Evolutionary conservation across 495 filamentous ascomycete species (phyloP).

Genomic region (Neurospora discreta): DNA sequence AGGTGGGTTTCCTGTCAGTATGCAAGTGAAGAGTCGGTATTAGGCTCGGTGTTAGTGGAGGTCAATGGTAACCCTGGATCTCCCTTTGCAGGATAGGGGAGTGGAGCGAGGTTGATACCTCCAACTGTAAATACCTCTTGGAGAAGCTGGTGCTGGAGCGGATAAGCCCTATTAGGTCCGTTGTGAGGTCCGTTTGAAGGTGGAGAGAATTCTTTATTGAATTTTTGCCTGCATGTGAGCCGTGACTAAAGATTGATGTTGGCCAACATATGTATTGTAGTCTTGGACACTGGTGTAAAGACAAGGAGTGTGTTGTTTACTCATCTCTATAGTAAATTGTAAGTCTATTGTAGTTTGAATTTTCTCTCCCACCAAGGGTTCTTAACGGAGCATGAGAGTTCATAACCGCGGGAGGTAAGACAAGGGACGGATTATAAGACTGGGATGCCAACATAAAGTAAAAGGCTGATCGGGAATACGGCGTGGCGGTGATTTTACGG

Average conservation of each 20-base stretch:
- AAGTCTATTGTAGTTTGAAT: background rate
- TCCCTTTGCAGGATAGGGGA: background rate
- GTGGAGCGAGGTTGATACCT: background rate
- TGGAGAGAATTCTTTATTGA: background rate
- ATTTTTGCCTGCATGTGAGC: background rate
- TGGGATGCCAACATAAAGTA: background rate
- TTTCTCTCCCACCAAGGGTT: background rate
- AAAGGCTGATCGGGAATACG: background rate
- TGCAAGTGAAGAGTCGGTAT: background rate
- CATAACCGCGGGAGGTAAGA: background rate
- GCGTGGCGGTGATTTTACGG: background rate
- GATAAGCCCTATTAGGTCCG: background rate
- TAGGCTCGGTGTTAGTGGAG: background rate
- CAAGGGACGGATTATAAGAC: background rate
- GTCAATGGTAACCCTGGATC: background rate
- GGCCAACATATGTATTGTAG: too few relatives aligned
- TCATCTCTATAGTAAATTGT: background rate
- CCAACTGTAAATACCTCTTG: background rate
- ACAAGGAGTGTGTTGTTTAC: background rate
- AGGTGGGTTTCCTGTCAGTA: background rate
- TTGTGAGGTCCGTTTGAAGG: background rate
- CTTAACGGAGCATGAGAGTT: background rate
- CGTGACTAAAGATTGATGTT: background rate
- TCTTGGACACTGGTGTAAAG: background rate
- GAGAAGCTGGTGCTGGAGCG: background rate